Percentiles rank a stretch among this genome's conserved stretches.
phyloP scores from a whole-genome alignment of 1,284 basidiomycete species.

The Ganoderma leucocontextum region DNA sequence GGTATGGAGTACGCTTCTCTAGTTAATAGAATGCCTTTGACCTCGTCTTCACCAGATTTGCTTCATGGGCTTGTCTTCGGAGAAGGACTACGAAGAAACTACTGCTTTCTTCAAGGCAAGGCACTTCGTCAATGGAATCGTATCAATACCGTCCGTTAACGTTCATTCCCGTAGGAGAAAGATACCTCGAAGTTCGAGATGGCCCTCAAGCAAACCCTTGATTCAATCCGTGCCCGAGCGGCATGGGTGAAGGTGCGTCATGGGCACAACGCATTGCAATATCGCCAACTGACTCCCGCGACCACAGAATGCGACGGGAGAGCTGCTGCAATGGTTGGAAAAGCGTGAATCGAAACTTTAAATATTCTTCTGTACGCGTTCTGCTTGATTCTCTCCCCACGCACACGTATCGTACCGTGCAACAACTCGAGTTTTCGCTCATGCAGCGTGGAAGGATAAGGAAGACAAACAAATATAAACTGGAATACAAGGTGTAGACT shows the following conservation, averaged over 20 bases:
- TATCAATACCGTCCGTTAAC: slow-evolving; percentile 19
- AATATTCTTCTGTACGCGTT: not conserved
- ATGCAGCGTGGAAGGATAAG: not conserved
- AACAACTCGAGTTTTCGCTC: not conserved
- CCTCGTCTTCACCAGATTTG: slow-evolving; percentile 50
- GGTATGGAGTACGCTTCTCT: slow-evolving; percentile 10
- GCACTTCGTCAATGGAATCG: not conserved
- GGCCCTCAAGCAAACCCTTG: slow-evolving; percentile 71
- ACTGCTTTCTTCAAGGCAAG: slow-evolving; percentile 74
- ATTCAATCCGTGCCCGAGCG: slow-evolving; percentile 66
- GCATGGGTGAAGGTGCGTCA: slow-evolving; percentile 65
- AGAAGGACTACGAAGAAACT: slow-evolving; percentile 73
- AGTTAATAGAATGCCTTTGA: no score
- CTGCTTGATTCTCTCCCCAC: not conserved
- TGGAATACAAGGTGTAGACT: slow-evolving; percentile 31
- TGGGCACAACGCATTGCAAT: not conserved
- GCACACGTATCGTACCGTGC: not conserved
- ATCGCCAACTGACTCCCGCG: not conserved
- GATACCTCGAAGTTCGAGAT: slow-evolving; percentile 72
- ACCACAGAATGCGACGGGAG: slow-evolving; percentile 59
- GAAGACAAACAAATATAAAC: not conserved
- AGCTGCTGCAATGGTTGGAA: slow-evolving; percentile 70
- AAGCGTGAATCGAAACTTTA: slow-evolving; percentile 40
- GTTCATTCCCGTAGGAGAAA: slow-evolving; percentile 53
- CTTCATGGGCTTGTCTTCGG: slow-evolving; percentile 69